These are phyloP conservation scores for Globisporangium camurandrum DNA, from an alignment of 352 stramenopile genomes.

Conservation along the genomic window DNA sequence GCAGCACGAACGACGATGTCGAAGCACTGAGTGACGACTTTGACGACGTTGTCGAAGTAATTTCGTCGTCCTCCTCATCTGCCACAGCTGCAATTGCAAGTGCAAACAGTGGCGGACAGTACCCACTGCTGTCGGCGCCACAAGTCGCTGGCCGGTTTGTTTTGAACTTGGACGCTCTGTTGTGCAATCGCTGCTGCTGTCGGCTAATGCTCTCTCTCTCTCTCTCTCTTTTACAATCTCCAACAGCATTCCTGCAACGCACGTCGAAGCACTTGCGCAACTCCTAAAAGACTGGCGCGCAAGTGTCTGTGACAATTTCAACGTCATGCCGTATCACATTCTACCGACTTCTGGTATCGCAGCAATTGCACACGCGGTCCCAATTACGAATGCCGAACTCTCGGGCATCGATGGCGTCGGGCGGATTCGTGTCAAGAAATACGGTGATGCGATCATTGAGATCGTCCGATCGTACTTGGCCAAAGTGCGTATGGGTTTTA, in stretches of 20 bases:
- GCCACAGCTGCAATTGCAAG: too few relatives aligned
- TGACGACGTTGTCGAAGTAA: slow-evolving; percentile 49
- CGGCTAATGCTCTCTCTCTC: too few relatives aligned
- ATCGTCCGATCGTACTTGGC: slow-evolving; percentile 74
- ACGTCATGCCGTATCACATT: slow-evolving; percentile 86
- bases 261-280: slow-evolving; percentile 68
- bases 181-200: not conserved
- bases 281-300: slow-evolving; percentile 84
- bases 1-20: slow-evolving; percentile 25
- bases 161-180: not conserved
- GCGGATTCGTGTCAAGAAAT: slow-evolving; percentile 81
- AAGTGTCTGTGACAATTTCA: slow-evolving; percentile 79
- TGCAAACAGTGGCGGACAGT: too few relatives aligned
- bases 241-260: slow-evolving; percentile 56
- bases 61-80: slow-evolving; percentile 13
- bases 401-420: slow-evolving; percentile 78
- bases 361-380: slow-evolving; percentile 71
- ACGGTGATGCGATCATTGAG: slow-evolving; percentile 73
- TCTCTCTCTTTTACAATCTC: too few relatives aligned
- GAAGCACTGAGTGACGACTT: slow-evolving; percentile 65
- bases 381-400: slow-evolving; percentile 65
- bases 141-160: slow-evolving; percentile 43
- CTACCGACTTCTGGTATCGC: slow-evolving; percentile 73
- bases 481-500: slow-evolving; percentile 32
- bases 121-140: slow-evolving; percentile 43